A percentile compares a stretch with the other conserved stretches of the same genome.
Conservation (phyloP, 192 early-diverging fungal genomes). For the Glomus cerebriforme region DNA sequence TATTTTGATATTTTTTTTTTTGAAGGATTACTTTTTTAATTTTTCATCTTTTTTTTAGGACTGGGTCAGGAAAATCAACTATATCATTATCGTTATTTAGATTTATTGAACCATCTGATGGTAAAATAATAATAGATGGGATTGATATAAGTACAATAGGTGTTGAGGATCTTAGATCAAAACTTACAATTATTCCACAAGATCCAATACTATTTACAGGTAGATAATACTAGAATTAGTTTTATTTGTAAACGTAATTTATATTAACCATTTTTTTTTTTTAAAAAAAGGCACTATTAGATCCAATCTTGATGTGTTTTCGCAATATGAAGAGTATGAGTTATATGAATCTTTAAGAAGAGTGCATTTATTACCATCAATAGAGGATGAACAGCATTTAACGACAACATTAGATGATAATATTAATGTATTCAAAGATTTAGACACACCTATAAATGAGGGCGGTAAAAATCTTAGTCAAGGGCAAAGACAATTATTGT, state of each 20-base stretch:
- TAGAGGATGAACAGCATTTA: constrained; percentile 29
- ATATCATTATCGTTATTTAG: constrained; percentile 76
- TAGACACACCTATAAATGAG: constrained; percentile 59
- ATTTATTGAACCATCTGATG: constrained; percentile 71
- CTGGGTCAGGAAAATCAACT: constrained; percentile 70
- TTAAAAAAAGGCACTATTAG: constrained; percentile 58
- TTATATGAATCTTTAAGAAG: constrained; percentile 69
- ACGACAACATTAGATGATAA: constrained; percentile 32
- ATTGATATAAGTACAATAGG: constrained; percentile 76
- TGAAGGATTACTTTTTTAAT: background rate
- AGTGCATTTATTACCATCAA: constrained; percentile 54
- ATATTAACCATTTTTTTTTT: background rate
- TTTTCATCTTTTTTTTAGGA: constrained; percentile 26
- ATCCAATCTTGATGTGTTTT: constrained; percentile 80
- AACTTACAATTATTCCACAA: constrained; percentile 78
- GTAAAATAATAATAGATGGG: constrained; percentile 73
- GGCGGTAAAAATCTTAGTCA: constrained; percentile 77
- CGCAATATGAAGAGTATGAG: constrained; percentile 60
- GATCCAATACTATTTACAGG: constrained; percentile 65
- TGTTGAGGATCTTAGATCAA: constrained; percentile 68
- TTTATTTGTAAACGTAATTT: background rate
- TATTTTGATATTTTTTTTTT: constrained; percentile 42
- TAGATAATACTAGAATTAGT: background rate
- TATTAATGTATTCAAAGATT: constrained; percentile 47
- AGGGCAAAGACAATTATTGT: constrained; percentile 84